A percentile compares a stretch with the other conserved stretches of the same genome.
Conservation (phyloP, 495 filamentous ascomycete genomes). For the Penicillium bialowiezense region DNA sequence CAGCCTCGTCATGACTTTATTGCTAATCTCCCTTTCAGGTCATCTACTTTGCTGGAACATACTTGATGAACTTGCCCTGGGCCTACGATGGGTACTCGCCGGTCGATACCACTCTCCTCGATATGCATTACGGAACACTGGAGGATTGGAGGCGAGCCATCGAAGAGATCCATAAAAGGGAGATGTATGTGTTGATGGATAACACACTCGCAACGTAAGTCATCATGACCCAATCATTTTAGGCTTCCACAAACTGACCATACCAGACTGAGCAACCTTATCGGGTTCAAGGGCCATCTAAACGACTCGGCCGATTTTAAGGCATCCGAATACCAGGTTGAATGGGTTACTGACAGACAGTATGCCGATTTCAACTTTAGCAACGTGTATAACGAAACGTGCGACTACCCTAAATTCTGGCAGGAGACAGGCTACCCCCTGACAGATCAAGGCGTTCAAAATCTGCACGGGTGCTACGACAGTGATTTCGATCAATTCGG, state of each 20-base stretch:
- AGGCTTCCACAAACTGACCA: not conserved
- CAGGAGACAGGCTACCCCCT: constrained; percentile 39
- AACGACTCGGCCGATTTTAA: constrained; percentile 43
- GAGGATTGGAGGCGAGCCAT: constrained; percentile 34
- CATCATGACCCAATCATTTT: not conserved
- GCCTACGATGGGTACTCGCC: constrained; percentile 41
- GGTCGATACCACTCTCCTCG: constrained; percentile 37
- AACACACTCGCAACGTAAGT: constrained; percentile 40
- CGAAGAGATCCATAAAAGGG: constrained; percentile 32
- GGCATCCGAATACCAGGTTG: constrained; percentile 39
- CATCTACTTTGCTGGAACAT: constrained; percentile 38
- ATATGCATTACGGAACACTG: constrained; percentile 36
- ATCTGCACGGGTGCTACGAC: constrained; percentile 34
- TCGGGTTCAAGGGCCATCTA: constrained; percentile 44
- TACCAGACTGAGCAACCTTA: constrained; percentile 41
- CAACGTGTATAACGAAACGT: constrained; percentile 30
- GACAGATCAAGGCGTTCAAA: constrained; percentile 21
- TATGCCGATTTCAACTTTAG: constrained; percentile 41
- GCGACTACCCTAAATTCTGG: constrained; percentile 37
- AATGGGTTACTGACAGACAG: constrained; percentile 37
- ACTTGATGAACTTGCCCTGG: constrained; percentile 42
- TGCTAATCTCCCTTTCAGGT: constrained; percentile 13
- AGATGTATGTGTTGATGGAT: constrained; percentile 41
- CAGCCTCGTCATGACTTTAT: not conserved
- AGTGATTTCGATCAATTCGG: constrained; percentile 45